phyloP scores from a whole-genome alignment of 139 green algal species.

The Tetradesmus lagerheimii region DNA sequence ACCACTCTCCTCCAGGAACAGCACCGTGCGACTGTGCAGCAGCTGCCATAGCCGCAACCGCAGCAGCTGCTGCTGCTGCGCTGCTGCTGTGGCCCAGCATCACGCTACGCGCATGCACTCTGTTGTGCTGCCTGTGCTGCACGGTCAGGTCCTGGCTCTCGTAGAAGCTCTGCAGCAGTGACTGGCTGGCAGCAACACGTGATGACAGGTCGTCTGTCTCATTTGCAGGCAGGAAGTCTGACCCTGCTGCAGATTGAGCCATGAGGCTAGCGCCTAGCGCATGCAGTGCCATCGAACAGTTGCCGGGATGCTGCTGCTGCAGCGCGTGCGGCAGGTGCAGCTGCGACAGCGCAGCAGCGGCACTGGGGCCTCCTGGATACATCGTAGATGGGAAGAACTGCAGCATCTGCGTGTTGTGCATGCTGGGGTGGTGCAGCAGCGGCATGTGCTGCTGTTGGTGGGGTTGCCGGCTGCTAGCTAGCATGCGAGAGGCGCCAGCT shows the following conservation, averaged over 20 bases:
- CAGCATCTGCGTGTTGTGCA: neutral
- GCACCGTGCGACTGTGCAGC: neutral
- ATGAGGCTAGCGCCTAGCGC: neutral
- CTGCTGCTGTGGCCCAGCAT: slow-evolving; percentile 41
- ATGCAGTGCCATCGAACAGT: neutral
- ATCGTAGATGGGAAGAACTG: slow-evolving; percentile 22
- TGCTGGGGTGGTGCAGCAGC: neutral
- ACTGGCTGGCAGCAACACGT: slow-evolving; percentile 56
- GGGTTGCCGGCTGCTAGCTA: neutral
- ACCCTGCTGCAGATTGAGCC: neutral
- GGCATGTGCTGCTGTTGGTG: slow-evolving; percentile 5
- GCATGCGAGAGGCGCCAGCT: neutral
- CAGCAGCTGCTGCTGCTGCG: slow-evolving; percentile 27
- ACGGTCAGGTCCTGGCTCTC: slow-evolving; percentile 59
- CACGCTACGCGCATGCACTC: slow-evolving; percentile 32
- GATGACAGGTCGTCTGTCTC: slow-evolving; percentile 48
- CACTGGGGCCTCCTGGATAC: slow-evolving; percentile 37
- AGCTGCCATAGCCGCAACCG: slow-evolving; percentile 34
- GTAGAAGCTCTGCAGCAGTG: slow-evolving; percentile 67
- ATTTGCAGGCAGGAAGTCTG: slow-evolving; percentile 50
- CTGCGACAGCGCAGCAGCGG: slow-evolving; percentile 30
- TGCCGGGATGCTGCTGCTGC: slow-evolving; percentile 29
- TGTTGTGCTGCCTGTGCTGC: slow-evolving; percentile 51
- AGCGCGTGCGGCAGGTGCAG: neutral
- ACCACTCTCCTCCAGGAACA: neutral